Percentiles rank a stretch among this genome's conserved stretches.
phyloP scores from a whole-genome alignment of 306 rosid genomes.

The Echinosophora koreensis region DNA sequence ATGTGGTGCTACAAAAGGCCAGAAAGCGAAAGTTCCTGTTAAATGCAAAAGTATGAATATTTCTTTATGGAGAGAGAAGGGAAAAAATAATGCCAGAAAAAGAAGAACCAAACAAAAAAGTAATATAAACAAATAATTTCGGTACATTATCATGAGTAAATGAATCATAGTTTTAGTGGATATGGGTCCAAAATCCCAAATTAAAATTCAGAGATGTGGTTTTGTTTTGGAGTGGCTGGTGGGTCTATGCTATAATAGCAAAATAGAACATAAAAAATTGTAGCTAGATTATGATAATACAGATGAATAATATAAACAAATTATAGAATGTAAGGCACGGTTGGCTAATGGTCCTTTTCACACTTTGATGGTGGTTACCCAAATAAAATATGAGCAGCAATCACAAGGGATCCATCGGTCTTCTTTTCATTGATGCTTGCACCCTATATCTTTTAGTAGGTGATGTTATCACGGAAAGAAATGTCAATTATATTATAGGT shows the following conservation, averaged over 20 bases:
- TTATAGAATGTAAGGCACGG: slow-evolving; percentile 60
- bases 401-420: slow-evolving; percentile 54
- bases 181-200: slow-evolving; percentile 56
- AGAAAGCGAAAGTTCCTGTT: slow-evolving; percentile 71
- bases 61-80: slow-evolving; percentile 48
- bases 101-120: slow-evolving; percentile 61
- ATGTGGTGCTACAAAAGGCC: slow-evolving; percentile 61
- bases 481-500: slow-evolving; percentile 50
- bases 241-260: slow-evolving; percentile 67
- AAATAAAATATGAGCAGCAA: slow-evolving; percentile 59
- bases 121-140: slow-evolving; percentile 55
- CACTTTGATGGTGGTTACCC: slow-evolving; percentile 75
- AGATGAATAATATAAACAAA: slow-evolving; percentile 30
- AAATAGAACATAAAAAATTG: slow-evolving; percentile 51
- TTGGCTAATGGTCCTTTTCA: slow-evolving; percentile 92
- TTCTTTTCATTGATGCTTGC: slow-evolving; percentile 49
- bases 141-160: slow-evolving; percentile 56
- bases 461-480: slow-evolving; percentile 61
- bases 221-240: slow-evolving; percentile 68
- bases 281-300: slow-evolving; percentile 43
- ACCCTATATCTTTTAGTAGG: slow-evolving; percentile 48
- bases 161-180: slow-evolving; percentile 63
- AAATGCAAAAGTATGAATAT: slow-evolving; percentile 51
- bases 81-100: slow-evolving; percentile 49
- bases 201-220: slow-evolving; percentile 54